These are phyloP conservation scores for Allomyces macrogynus DNA, from an alignment of 192 early-diverging fungal genomes.

Conservation along the genomic window DNA sequence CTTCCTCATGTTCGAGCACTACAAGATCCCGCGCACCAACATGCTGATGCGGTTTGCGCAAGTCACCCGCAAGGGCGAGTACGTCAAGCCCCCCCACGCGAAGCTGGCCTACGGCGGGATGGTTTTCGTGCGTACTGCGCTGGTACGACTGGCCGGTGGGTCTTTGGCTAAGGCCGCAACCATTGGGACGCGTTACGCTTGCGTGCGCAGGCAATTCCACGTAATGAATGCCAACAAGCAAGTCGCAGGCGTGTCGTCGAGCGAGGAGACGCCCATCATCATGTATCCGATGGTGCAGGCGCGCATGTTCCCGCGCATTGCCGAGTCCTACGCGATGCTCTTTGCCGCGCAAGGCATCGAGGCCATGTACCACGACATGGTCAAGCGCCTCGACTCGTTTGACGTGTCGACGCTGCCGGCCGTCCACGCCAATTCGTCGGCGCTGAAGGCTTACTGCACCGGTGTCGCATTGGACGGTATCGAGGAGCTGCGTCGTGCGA, in stretches of 20 bases:
- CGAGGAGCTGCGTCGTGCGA: constrained; percentile 49
- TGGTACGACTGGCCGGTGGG: constrained; percentile 38
- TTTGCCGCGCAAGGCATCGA: constrained; percentile 45
- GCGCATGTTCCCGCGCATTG: constrained; percentile 47
- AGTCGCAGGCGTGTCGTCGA: background rate
- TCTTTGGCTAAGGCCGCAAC: constrained; percentile 47
- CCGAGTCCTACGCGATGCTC: constrained; percentile 50
- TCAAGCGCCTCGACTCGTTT: constrained; percentile 27
- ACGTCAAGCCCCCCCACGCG: constrained; percentile 48
- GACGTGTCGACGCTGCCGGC: constrained; percentile 48
- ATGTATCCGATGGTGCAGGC: constrained; percentile 64
- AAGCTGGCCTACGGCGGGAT: constrained; percentile 75
- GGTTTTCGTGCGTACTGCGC: constrained; percentile 57
- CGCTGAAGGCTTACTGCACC: constrained; percentile 54
- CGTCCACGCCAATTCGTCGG: constrained; percentile 49
- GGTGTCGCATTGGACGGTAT: constrained; percentile 44
- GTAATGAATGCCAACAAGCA: constrained; percentile 2
- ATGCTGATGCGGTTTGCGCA: constrained; percentile 55
- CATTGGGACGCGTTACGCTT: constrained; percentile 47
- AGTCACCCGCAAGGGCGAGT: constrained; percentile 47
- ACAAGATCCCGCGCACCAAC: constrained; percentile 54
- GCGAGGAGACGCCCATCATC: constrained; percentile 43
- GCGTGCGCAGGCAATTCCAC: constrained; percentile 49
- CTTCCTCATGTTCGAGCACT: constrained; percentile 59
- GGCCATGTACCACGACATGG: constrained; percentile 35